A percentile compares a stretch with the other conserved stretches of the same genome.
phyloP scores from a whole-genome alignment of 2,329 filamentous ascomycete genomes.

The Pestalotiopsis sp. region DNA sequence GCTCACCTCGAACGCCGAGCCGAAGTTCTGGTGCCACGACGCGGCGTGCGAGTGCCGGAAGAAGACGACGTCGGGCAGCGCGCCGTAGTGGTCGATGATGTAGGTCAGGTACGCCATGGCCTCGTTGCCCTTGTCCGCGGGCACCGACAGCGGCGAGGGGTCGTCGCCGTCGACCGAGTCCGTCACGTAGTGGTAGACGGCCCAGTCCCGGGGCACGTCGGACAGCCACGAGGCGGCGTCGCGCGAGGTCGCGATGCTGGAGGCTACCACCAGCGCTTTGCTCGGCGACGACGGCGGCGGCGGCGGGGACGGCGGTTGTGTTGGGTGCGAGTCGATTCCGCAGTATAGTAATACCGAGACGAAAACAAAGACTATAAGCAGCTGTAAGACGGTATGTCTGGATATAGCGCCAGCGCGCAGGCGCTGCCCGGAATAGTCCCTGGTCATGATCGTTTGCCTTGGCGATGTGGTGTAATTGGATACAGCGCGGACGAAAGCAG shows the following conservation, averaged over 20 bases:
- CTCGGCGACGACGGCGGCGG: background rate
- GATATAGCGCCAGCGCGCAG: background rate
- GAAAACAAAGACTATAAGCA: background rate
- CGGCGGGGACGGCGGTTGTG: background rate
- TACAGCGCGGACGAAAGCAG: background rate
- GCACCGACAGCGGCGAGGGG: slow-evolving; percentile 21
- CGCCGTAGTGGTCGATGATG: slow-evolving; percentile 63
- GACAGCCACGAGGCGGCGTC: slow-evolving; percentile 1
- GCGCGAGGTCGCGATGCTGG: background rate
- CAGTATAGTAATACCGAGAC: background rate
- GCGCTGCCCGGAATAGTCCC: background rate
- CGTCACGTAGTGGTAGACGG: slow-evolving; percentile 11
- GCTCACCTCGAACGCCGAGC: slow-evolving; percentile 49
- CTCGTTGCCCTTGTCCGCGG: slow-evolving; percentile 51
- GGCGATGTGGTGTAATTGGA: background rate
- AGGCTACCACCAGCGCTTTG: slow-evolving; percentile 9
- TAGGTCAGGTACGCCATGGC: slow-evolving; percentile 65
- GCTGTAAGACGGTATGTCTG: background rate
- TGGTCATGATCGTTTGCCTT: background rate
- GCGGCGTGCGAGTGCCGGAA: slow-evolving; percentile 59
- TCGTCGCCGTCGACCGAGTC: background rate
- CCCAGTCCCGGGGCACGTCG: slow-evolving; percentile 3
- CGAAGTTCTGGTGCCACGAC: slow-evolving; percentile 62
- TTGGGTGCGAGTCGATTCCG: background rate
- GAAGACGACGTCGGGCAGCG: slow-evolving; percentile 58